Evolutionary conservation across 192 early-diverging fungal species (phyloP).

Genomic region (Geranomyces michiganensis): DNA sequence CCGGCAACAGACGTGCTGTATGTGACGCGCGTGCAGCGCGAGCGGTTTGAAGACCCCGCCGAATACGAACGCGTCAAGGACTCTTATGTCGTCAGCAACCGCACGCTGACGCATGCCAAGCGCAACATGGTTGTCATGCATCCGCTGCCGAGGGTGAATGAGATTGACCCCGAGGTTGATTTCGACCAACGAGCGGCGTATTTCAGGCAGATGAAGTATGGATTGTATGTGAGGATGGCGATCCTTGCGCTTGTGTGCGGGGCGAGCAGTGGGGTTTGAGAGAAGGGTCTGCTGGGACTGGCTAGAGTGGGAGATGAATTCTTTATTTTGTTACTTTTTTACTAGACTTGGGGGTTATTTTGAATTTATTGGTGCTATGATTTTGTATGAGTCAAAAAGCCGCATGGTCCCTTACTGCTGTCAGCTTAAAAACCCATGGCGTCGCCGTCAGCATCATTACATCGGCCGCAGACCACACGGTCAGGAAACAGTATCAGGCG

Average conservation of each 20-base stretch:
- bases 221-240: constrained; percentile 98
- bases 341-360: too few relatives aligned
- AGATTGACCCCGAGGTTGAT: constrained; percentile 97
- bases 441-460: too few relatives aligned
- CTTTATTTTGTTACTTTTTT: too few relatives aligned
- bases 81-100: constrained; percentile 85
- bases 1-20: constrained; percentile 91
- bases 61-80: constrained; percentile 84
- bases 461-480: too few relatives aligned
- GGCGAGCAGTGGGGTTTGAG: not conserved
- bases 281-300: too few relatives aligned
- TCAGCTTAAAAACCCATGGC: too few relatives aligned
- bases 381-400: too few relatives aligned
- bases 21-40: constrained; percentile 95
- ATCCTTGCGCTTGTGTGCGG: constrained; percentile 79
- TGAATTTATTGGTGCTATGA: too few relatives aligned
- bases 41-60: constrained; percentile 74
- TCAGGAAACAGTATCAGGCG: too few relatives aligned
- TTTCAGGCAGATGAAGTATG: constrained; percentile 98
- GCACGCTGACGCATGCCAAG: constrained; percentile 84
- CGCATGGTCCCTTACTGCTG: too few relatives aligned
- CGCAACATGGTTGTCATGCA: constrained; percentile 98
- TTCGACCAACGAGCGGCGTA: constrained; percentile 97
- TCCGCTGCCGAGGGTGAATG: constrained; percentile 90
- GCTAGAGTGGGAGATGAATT: too few relatives aligned